Base-by-base conservation (phyloP, 2,329 filamentous ascomycete species). In the Raffaelea albimanens region DNA sequence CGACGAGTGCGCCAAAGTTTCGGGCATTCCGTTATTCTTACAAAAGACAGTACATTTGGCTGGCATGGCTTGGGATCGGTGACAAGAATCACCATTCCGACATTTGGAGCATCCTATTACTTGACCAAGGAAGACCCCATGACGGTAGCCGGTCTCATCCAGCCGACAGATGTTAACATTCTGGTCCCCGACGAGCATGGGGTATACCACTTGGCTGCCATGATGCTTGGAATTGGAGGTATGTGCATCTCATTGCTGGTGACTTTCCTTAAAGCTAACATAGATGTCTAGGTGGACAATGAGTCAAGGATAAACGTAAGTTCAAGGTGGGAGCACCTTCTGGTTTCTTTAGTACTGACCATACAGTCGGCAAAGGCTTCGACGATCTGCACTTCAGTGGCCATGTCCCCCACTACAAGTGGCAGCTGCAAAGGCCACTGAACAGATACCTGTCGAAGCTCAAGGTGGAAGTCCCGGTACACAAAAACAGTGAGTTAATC, bases 191-290 rank as follows among this genome's bases (percentile, higher is more conserved):
- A 22, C 20, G 9, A 20, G 14, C n/a, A 36, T 22, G 43, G 31
- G 31, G 22, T 5, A 3, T 44, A 44, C 31, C 20, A 23, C 19
- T 19, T 44, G 14, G 18, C 20, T 4, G 29, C 9, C 19, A 44
- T 44, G 43, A 44, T 44, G 29, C 43, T 44, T 14, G 43, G 43
- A 9, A 36, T 44, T 22, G 43, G 29, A 43, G 41, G 41, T 43
- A 43, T 19, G 41, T 29, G 7, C 13, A 13, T 29, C 13, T 29
- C 25, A 7, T 29, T 7, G 25, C 13, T 13, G 13, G 13, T 13
- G 25, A 29, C 25, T 7, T 29, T 7, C 25, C 7, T 7, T 13
- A 29, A 29, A 29, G 13, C 7, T 29, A 29, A 29, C 25, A 29
- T 7, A 20, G 4, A 14, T 23, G 21, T 18, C 8, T n/a, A 23